Evolutionary conservation across 2,329 filamentous ascomycete genomes (phyloP), one percentile per base, ranked within the genome.

Genomic region (Zasmidium cellare): DNA sequence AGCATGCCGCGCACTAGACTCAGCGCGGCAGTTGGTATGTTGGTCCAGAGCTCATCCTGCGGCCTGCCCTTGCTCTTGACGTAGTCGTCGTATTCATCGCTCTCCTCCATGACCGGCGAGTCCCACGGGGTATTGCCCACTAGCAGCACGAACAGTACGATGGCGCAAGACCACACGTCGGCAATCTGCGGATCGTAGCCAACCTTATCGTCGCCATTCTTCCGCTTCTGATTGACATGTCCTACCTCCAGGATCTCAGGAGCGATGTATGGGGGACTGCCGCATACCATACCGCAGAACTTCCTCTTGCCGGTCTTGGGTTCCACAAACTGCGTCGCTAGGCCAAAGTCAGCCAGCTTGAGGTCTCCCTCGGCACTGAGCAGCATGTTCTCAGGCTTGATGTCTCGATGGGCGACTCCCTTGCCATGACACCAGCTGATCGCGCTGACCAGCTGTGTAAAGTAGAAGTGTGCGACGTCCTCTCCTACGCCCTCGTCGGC

Each of bases 61-160:
- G 71, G 70, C 63, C 87, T 86, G n/a, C 92, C 91, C 53, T 88
- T 87, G 1, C 86, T 91, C 58, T 85, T 84, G 44, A 90, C 80
- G 72, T 96, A 99, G 74, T 97, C 92, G 67, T 89, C 85, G 67
- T 90, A 99, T 75, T 99, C 94, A 80, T 90, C 96, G 72, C 91
- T 97, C 57, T 86, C 82, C 35, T 84, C 78, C 2, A 92, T 93
- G 18, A 70, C 66, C 0, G 94, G 94, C 71, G 94, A 90, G 70
- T 97, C 94, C 94, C 94, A 99, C 0, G 94, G 94, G 1, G 94
- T 99, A 72, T 99, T 99, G 9, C 94, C 94, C 1, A 96, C 92
- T 2, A 99, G 80, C 3, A 99, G 80, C 35, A 97, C 94, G 70
- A 99, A 99, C 3, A 99, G 80, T n/a, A 99, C 96, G 53, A 99